Conservation (phyloP, 169 alveolate genomes). For the Plasmodium ovale region DNA sequence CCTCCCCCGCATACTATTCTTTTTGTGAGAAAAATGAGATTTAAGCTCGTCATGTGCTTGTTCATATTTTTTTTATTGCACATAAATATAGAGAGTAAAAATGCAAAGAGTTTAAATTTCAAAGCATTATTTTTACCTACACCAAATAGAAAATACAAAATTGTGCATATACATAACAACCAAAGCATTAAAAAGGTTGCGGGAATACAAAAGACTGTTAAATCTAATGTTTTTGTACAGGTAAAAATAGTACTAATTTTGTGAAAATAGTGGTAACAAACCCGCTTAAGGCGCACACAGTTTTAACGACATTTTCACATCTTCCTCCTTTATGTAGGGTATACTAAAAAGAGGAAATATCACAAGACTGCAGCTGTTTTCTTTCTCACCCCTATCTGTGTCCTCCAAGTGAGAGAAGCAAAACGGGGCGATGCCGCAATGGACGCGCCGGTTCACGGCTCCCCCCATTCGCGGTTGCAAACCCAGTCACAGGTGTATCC, state of each 20-base stretch:
- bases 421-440: too few species aligned
- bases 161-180: background rate
- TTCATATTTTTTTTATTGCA: background rate
- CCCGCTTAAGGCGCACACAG: background rate
- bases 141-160: background rate
- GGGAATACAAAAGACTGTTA: slow-evolving; percentile 18
- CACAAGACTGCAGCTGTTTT: background rate
- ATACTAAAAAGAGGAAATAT: background rate
- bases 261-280: background rate
- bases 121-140: slow-evolving; percentile 24
- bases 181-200: slow-evolving; percentile 4
- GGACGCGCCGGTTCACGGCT: too few species aligned
- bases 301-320: background rate
- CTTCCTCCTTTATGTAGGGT: background rate
- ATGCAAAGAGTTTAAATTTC: slow-evolving; percentile 5
- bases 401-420: background rate
- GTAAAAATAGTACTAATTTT: slow-evolving; percentile 8
- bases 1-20: background rate
- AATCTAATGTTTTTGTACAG: background rate
- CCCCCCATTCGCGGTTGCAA: too few species aligned
- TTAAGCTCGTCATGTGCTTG: background rate
- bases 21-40: slow-evolving; percentile 12
- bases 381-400: background rate
- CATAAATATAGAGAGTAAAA: slow-evolving; percentile 20
- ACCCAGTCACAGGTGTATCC: too few species aligned